A percentile compares a stretch with the other conserved stretches of the same genome.
phyloP scores from a whole-genome alignment of 225 moss, liverwort and hornwort species.

The Physcomitrellopsis africana region DNA sequence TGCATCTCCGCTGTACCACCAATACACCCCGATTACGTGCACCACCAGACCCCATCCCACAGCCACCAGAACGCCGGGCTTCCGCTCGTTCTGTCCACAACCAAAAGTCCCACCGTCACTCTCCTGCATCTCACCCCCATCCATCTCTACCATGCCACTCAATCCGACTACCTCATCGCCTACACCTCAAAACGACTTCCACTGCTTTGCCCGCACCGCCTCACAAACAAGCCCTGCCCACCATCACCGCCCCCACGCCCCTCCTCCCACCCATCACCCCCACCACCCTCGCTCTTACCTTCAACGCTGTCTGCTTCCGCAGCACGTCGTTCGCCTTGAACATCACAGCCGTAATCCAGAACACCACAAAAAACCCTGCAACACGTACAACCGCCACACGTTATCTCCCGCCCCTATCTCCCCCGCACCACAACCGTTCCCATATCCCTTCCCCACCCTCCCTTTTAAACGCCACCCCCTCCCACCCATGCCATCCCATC shows the following conservation, averaged over 20 bases:
- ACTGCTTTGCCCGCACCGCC: background rate
- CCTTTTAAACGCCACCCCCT: too few species aligned
- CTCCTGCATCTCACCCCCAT: too few species aligned
- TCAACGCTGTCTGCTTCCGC: slow-evolving; percentile 91
- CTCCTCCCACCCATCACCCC: too few species aligned
- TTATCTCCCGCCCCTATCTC: background rate
- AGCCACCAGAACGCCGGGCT: slow-evolving; percentile 59
- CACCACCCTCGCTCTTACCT: slow-evolving; percentile 50
- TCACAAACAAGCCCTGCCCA: slow-evolving; percentile 5
- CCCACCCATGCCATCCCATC: background rate
- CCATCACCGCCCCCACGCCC: too few species aligned
- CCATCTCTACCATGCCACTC: too few species aligned
- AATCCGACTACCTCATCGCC: too few species aligned
- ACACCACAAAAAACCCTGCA: slow-evolving; percentile 88
- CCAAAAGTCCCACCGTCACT: slow-evolving; percentile 10
- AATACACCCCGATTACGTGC: slow-evolving; percentile 87
- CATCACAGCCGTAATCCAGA: slow-evolving; percentile 93
- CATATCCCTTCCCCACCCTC: too few species aligned
- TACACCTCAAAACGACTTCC: background rate
- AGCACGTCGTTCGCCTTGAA: slow-evolving; percentile 88
- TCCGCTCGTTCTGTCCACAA: slow-evolving; percentile 81
- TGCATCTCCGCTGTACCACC: slow-evolving; percentile 84
- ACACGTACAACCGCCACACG: slow-evolving; percentile 17
- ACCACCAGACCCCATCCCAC: slow-evolving; percentile 63
- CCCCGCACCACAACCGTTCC: background rate